Evolutionary conservation across 2,329 filamentous ascomycete genomes (phyloP).

Genomic region (Cladosporium austrohemisphaericum): DNA sequence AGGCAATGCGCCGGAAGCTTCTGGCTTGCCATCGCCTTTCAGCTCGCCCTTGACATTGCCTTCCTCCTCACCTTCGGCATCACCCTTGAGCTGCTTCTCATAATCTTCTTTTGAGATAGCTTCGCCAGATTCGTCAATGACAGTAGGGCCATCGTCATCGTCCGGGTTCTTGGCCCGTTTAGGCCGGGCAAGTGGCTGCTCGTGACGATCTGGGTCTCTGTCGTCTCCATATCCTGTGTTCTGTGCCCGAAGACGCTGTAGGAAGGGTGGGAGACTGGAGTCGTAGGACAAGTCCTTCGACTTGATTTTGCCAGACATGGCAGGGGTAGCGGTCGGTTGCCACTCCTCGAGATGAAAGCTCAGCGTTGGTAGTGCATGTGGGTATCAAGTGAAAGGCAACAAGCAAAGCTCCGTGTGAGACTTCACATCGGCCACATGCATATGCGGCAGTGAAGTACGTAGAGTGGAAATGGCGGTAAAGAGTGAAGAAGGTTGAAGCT

Average conservation of each 20-base stretch:
- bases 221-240: conserved; percentile 46
- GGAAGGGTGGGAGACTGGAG: conserved; percentile 49
- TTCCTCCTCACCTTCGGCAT: conserved; percentile 11
- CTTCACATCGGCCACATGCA: too few relatives aligned
- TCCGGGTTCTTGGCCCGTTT: conserved; percentile 58
- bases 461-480: too few relatives aligned
- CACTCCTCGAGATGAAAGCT: too few relatives aligned
- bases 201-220: conserved; percentile 40
- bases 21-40: conserved; percentile 19
- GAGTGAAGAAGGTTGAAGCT: conserved; percentile 2
- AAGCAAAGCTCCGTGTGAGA: too few relatives aligned
- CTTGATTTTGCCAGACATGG: conserved; percentile 49
- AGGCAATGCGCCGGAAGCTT: conserved; percentile 26
- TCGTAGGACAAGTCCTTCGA: conserved; percentile 66
- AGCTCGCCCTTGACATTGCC: conserved; percentile 23
- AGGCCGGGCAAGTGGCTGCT: conserved; percentile 42
- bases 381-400: too few relatives aligned
- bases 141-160: conserved; percentile 71
- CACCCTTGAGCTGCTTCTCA: conserved; percentile 37
- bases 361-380: too few relatives aligned
- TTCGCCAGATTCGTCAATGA: conserved; percentile 68
- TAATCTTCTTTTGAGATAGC: conserved; percentile 53
- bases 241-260: conserved; percentile 49
- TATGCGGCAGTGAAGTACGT: too few relatives aligned
- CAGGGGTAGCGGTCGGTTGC: too few relatives aligned